Conservation (phyloP, 768 basidiomycete species). For the Suillus alpinus region DNA sequence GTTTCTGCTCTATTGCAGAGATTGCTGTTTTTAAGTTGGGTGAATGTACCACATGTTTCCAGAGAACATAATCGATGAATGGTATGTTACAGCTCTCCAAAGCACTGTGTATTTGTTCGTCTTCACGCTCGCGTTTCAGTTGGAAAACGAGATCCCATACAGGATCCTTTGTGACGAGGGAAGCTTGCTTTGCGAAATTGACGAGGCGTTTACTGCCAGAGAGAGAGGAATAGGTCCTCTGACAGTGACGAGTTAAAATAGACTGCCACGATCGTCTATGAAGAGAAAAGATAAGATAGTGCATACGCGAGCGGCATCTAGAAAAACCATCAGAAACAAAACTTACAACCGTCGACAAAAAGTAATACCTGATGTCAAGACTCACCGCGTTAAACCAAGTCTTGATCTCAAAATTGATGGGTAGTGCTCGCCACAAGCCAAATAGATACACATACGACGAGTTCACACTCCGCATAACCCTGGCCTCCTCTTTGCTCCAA, state of each 20-base stretch:
- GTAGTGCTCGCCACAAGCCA: conserved; percentile 33
- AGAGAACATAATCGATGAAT: conserved; percentile 36
- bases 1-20: conserved; percentile 13
- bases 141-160: conserved; percentile 41
- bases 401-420: background rate
- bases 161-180: conserved; percentile 36
- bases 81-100: conserved; percentile 33
- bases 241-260: background rate
- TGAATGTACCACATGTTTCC: conserved; percentile 36
- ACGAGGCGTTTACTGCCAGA: conserved; percentile 18
- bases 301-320: conserved; percentile 21
- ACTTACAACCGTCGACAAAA: background rate
- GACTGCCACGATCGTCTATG: conserved; percentile 2
- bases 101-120: conserved; percentile 14
- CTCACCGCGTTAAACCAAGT: background rate
- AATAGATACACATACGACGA: conserved; percentile 29
- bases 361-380: conserved; percentile 7
- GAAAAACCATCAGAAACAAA: conserved; percentile 8
- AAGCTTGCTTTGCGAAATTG: conserved; percentile 32
- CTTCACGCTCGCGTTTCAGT: conserved; percentile 21
- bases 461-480: conserved; percentile 29
- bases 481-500: conserved; percentile 15
- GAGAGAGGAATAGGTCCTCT: conserved; percentile 16
- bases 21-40: conserved; percentile 34
- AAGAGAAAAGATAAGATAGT: conserved; percentile 13